Conservation (phyloP, 768 basidiomycete genomes). For the Leccinum arenicola region DNA sequence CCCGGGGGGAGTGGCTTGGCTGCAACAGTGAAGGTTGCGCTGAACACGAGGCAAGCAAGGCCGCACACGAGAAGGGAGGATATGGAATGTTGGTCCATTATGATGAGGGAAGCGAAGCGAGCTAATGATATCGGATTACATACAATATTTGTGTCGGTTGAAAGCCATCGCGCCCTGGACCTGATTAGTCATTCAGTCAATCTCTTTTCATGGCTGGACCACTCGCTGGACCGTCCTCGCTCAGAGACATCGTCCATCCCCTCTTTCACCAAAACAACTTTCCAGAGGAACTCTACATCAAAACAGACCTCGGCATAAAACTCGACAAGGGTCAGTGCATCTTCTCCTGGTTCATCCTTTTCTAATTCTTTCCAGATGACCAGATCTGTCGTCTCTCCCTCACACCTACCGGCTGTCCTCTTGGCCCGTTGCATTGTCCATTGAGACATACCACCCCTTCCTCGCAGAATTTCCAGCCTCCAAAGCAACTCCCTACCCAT, state of each 20-base stretch:
- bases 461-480: slow-evolving; percentile 83
- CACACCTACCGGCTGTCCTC: slow-evolving; percentile 81
- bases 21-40: slow-evolving; percentile 3
- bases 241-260: slow-evolving; percentile 74
- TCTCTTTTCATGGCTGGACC: slow-evolving; percentile 37
- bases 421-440: slow-evolving; percentile 90
- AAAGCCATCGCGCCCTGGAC: not conserved
- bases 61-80: slow-evolving; percentile 4
- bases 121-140: not conserved
- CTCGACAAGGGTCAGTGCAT: slow-evolving; percentile 76
- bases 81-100: not conserved
- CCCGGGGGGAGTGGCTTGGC: slow-evolving; percentile 37
- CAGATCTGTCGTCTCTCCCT: slow-evolving; percentile 90
- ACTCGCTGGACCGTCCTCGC: slow-evolving; percentile 53
- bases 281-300: slow-evolving; percentile 74
- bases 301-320: slow-evolving; percentile 79
- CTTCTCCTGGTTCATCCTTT: not conserved
- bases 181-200: not conserved
- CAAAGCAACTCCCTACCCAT: slow-evolving; percentile 77
- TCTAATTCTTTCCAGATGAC: slow-evolving; percentile 55
- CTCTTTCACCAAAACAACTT: slow-evolving; percentile 96
- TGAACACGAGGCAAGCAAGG: slow-evolving; percentile 13
- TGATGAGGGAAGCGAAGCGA: not conserved
- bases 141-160: not conserved
- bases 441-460: slow-evolving; percentile 90